Evolutionary conservation across 495 filamentous ascomycete species (phyloP).

Genomic region (Astrothelium subdiscretum): DNA sequence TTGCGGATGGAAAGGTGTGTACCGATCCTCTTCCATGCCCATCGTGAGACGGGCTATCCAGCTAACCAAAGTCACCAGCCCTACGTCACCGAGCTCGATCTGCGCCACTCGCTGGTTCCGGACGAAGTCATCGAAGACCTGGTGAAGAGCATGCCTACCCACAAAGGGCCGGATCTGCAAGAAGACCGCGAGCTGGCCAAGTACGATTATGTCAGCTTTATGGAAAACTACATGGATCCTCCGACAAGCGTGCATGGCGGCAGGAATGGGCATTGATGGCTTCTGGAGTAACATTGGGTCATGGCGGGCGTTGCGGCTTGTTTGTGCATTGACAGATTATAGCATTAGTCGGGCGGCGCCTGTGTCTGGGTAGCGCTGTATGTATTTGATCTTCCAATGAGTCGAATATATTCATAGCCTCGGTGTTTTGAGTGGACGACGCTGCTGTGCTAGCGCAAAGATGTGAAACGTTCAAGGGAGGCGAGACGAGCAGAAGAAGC

Average conservation of each 20-base stretch:
- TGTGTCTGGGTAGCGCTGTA: background rate
- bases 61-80: conserved; percentile 38
- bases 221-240: conserved; percentile 57
- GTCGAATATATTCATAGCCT: background rate
- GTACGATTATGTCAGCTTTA: conserved; percentile 87
- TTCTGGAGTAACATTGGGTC: background rate
- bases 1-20: conserved; percentile 85
- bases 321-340: background rate
- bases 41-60: background rate
- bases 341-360: background rate
- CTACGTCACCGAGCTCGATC: conserved; percentile 94
- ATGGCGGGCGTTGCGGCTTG: background rate
- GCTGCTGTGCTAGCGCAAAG: background rate
- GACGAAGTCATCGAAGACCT: conserved; percentile 92
- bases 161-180: conserved; percentile 65
- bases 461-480: background rate
- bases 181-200: conserved; percentile 66
- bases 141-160: conserved; percentile 69
- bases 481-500: background rate
- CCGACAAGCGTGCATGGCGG: background rate
- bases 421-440: conserved; percentile 1
- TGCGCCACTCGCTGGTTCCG: conserved; percentile 85
- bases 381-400: background rate
- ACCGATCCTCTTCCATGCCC: background rate
- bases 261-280: background rate